Conservation (phyloP, 495 filamentous ascomycete species). For the Astrothelium subdiscretum region DNA sequence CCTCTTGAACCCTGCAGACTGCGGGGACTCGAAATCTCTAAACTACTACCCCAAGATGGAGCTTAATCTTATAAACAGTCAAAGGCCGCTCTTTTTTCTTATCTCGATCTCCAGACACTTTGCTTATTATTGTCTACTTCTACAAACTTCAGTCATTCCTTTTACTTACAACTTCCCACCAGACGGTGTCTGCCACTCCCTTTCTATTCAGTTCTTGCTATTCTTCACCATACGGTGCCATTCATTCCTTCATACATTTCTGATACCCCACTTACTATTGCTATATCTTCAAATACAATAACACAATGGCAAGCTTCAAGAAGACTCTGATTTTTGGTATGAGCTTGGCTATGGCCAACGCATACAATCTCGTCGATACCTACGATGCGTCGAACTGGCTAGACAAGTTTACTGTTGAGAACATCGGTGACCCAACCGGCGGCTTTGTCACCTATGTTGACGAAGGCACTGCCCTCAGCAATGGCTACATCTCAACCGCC, state of each 20-base stretch:
- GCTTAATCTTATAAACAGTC: not conserved
- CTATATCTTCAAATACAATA: not conserved
- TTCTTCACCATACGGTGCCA: not conserved
- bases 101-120: not conserved
- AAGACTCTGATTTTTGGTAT: not conserved
- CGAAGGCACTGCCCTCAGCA: conserved; percentile 12
- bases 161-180: not conserved
- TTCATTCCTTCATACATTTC: not conserved
- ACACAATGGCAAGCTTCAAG: not conserved
- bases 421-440: conserved; percentile 20
- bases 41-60: not conserved
- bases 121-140: too few species aligned
- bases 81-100: not conserved
- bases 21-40: not conserved
- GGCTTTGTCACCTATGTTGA: conserved; percentile 25
- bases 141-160: conserved; percentile 1
- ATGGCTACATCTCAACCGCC: conserved; percentile 17
- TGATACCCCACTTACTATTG: not conserved
- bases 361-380: not conserved
- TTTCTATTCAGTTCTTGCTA: not conserved
- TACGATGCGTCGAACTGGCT: not conserved
- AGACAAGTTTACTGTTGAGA: not conserved
- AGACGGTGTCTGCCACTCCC: not conserved
- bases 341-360: not conserved
- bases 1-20: not conserved